Evolutionary conservation across 2,329 filamentous ascomycete species (phyloP).

Genomic region (Penicillium sp.): DNA sequence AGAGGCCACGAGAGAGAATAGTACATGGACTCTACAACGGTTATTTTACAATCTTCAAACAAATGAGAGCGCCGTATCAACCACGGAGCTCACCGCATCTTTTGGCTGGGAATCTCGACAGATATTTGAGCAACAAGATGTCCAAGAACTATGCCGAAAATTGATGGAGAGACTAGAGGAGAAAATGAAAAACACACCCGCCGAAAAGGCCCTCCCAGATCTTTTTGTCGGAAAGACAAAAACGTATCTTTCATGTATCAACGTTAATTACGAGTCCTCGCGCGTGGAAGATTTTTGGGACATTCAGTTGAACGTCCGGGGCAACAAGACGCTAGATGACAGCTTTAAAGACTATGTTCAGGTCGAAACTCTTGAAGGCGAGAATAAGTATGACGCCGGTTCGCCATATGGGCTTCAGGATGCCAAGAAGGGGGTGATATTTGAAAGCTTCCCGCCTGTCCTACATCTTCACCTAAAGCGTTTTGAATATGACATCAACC

Average conservation of each 20-base stretch:
- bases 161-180: conserved; percentile 96
- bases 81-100: conserved; percentile 88
- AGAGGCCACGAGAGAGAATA: conserved; percentile 77
- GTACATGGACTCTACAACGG: conserved; percentile 87
- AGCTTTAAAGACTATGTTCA: conserved; percentile 96
- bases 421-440: conserved; percentile 96
- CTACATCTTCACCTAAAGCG: conserved; percentile 93
- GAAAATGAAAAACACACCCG: conserved; percentile 94
- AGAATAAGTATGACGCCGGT: conserved; percentile 95
- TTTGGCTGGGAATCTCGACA: conserved; percentile 98
- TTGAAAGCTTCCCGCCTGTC: conserved; percentile 90
- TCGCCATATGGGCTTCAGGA: conserved; percentile 90
- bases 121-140: conserved; percentile 98
- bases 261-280: conserved; percentile 95
- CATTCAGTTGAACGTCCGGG: conserved; percentile 92
- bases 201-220: conserved; percentile 80
- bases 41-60: conserved; percentile 95
- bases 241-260: conserved; percentile 97
- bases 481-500: conserved; percentile 95
- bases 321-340: conserved; percentile 86
- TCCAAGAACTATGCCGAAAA: conserved; percentile 93
- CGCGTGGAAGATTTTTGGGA: conserved; percentile 98
- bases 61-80: conserved; percentile 75
- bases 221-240: conserved; percentile 98
- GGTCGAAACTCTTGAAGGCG: conserved; percentile 93